A percentile compares a stretch with the other conserved stretches of the same genome.
Evolutionary conservation across 768 basidiomycete genomes (phyloP).

Genomic region (Termitomyces sp.): DNA sequence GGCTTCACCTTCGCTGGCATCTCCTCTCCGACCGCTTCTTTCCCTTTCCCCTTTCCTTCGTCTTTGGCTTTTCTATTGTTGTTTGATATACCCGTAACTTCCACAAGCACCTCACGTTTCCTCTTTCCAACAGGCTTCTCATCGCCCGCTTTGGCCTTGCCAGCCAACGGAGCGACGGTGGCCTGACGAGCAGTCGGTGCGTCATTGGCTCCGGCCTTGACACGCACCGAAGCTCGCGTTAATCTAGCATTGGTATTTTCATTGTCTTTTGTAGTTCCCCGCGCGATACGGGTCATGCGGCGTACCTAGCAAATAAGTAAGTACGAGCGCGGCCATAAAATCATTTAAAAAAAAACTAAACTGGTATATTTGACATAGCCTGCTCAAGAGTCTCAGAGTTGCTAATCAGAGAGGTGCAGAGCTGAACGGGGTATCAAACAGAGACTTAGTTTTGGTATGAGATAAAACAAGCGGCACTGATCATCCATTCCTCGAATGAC

Average conservation of each 20-base stretch:
- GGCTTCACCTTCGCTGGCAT: constrained; percentile 20
- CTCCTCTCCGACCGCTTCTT: constrained; percentile 35
- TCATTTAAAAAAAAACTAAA: constrained; percentile 13
- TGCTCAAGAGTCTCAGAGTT: not conserved
- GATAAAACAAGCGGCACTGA: constrained; percentile 5
- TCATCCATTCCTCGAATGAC: not conserved
- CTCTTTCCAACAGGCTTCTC: constrained; percentile 56
- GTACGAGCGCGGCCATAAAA: not conserved
- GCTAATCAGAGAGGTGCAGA: not conserved
- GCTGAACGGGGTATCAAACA: not conserved
- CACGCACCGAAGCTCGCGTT: constrained; percentile 46
- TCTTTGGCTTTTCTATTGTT: constrained; percentile 23
- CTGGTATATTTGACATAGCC: constrained; percentile 29
- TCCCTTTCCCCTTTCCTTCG: constrained; percentile 28
- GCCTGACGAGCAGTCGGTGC: constrained; percentile 23
- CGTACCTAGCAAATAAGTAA: constrained; percentile 43
- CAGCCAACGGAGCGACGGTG: constrained; percentile 35
- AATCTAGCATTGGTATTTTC: constrained; percentile 70
- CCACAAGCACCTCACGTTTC: constrained; percentile 71
- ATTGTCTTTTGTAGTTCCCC: constrained; percentile 49
- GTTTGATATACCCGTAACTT: constrained; percentile 48
- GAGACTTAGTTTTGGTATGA: not conserved
- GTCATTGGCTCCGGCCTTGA: constrained; percentile 39
- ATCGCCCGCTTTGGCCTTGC: constrained; percentile 29
- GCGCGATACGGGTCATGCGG: constrained; percentile 55